A percentile compares a stretch with the other conserved stretches of the same genome.
Evolutionary conservation across 768 basidiomycete genomes (phyloP).

Genomic region (Phylloporus arenicola): DNA sequence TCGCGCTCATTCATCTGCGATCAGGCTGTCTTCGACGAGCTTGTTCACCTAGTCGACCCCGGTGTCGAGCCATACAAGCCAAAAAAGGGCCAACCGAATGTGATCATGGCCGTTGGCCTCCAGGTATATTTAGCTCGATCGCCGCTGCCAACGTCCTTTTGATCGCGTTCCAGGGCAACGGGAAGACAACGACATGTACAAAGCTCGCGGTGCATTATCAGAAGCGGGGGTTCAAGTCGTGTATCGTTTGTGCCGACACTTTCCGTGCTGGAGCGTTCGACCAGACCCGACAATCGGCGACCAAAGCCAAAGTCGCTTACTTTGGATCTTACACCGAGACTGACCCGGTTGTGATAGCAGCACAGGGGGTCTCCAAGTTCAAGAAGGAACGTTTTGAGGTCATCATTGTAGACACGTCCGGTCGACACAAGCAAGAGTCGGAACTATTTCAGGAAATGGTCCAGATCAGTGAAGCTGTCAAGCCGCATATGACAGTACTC

Average conservation of each 20-base stretch:
- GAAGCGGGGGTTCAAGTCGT: slow-evolving; percentile 92
- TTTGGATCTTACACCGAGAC: slow-evolving; percentile 99
- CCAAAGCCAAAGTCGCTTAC: slow-evolving; percentile 97
- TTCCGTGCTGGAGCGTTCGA: slow-evolving; percentile 99
- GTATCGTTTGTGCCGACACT: slow-evolving; percentile 97
- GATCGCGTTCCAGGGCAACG: slow-evolving; percentile 67
- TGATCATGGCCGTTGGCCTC: slow-evolving; percentile 96
- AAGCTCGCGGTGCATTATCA: slow-evolving; percentile 98
- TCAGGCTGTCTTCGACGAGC: slow-evolving; percentile 94
- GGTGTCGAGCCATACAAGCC: slow-evolving; percentile 95
- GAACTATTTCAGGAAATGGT: slow-evolving; percentile 98
- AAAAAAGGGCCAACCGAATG: slow-evolving; percentile 87
- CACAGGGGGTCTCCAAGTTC: slow-evolving; percentile 94
- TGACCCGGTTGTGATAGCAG: slow-evolving; percentile 92
- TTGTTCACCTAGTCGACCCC: slow-evolving; percentile 92
- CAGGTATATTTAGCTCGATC: slow-evolving; percentile 50
- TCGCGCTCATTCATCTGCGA: slow-evolving; percentile 10
- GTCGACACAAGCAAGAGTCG: slow-evolving; percentile 93
- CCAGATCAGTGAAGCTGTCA: slow-evolving; percentile 89
- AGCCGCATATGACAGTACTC: slow-evolving; percentile 94
- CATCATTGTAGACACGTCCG: slow-evolving; percentile 97
- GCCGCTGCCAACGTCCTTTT: neutral
- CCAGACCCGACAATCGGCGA: slow-evolving; percentile 97
- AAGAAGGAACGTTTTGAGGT: slow-evolving; percentile 98
- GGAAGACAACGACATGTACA: slow-evolving; percentile 98